A percentile compares a stretch with the other conserved stretches of the same genome.
These are phyloP conservation scores for Daldinia sp. DNA, from an alignment of 2,329 filamentous ascomycete genomes.

Conservation along the genomic window DNA sequence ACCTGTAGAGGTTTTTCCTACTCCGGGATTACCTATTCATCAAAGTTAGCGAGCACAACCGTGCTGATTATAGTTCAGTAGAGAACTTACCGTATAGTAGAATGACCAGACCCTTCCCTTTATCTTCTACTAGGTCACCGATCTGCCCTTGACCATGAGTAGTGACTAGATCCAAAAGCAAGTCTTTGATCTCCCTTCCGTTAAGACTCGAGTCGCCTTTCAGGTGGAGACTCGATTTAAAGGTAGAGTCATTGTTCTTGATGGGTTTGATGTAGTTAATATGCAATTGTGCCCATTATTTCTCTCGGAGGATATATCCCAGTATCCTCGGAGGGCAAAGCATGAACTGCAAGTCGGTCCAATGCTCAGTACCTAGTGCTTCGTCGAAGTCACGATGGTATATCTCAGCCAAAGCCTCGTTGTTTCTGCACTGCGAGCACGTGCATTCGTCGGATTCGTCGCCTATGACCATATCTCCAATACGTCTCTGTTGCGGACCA, in stretches of 20 bases:
- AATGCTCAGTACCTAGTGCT: neutral
- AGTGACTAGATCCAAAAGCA: conserved; percentile 12
- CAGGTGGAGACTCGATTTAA: neutral
- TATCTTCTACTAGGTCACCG: conserved; percentile 21
- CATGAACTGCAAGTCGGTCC: conserved; percentile 25
- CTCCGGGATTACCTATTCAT: neutral
- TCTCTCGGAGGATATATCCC: conserved; percentile 24
- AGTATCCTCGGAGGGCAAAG: conserved; percentile 25
- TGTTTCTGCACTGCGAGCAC: neutral
- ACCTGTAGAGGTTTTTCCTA: neutral
- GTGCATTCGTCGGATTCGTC: neutral
- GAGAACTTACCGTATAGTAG: neutral
- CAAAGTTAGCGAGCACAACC: neutral
- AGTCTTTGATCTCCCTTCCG: neutral
- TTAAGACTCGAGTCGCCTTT: neutral
- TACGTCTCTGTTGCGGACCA: neutral
- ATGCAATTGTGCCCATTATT: conserved; percentile 29
- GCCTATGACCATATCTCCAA: neutral
- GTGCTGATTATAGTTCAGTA: neutral
- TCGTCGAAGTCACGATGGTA: conserved; percentile 7
- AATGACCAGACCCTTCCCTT: conserved; percentile 1
- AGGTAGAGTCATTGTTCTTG: conserved; percentile 31
- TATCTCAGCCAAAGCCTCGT: neutral
- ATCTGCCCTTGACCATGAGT: conserved; percentile 11
- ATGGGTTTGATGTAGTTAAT: neutral